A percentile compares a stretch with the other conserved stretches of the same genome.
phyloP scores from a whole-genome alignment of 768 basidiomycete species.

The Russula ochroleuca region DNA sequence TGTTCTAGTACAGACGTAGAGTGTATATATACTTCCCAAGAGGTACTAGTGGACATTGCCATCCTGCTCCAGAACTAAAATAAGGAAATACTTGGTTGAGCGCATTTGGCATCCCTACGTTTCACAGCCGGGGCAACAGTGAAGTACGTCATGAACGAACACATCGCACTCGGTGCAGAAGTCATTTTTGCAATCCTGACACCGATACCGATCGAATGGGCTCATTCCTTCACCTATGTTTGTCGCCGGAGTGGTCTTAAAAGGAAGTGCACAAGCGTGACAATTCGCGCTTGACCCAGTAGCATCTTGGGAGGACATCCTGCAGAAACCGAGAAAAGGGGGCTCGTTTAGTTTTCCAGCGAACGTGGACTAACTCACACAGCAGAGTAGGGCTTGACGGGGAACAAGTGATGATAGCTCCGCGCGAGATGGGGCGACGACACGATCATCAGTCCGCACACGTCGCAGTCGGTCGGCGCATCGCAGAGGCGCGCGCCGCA shows the following conservation, averaged over 20 bases:
- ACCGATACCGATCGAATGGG: conserved; percentile 81
- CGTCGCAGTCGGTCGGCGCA: conserved; percentile 96
- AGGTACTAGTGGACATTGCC: neutral
- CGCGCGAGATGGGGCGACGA: conserved; percentile 95
- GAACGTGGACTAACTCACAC: conserved; percentile 53
- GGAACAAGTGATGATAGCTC: conserved; percentile 94
- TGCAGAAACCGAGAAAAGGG: conserved; percentile 26
- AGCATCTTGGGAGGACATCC: conserved; percentile 37
- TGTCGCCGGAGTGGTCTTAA: conserved; percentile 44
- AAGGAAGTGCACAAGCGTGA: conserved; percentile 73
- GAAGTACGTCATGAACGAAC: conserved; percentile 92
- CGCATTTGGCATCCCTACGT: conserved; percentile 33
- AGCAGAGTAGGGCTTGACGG: conserved; percentile 78
- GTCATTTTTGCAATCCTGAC: conserved; percentile 78
- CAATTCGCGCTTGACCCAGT: conserved; percentile 47
- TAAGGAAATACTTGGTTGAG: neutral
- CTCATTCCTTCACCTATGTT: conserved; percentile 64
- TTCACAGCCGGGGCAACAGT: conserved; percentile 89
- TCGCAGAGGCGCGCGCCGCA: conserved; percentile 94
- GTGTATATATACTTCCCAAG: conserved; percentile 1
- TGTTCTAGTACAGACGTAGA: conserved; percentile 4
- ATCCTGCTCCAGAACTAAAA: neutral
- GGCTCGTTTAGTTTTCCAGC: neutral
- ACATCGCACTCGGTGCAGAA: conserved; percentile 97
- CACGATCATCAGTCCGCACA: conserved; percentile 97